Percentiles rank a stretch among this genome's conserved stretches.
phyloP scores from a whole-genome alignment of 768 basidiomycete species.

The Boletus subparvulus region DNA sequence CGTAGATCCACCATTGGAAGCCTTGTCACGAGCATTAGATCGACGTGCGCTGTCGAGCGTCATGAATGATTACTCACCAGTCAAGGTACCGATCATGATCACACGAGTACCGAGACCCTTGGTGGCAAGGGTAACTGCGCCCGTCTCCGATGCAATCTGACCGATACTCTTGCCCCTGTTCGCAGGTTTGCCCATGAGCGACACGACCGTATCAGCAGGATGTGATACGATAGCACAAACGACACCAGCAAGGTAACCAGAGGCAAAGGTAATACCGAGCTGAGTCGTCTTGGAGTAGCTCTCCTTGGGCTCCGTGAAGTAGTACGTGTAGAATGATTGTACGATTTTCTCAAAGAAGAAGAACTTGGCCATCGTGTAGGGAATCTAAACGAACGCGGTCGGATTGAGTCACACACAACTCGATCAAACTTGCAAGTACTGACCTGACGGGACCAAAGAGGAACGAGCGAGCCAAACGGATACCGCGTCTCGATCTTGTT shows the following conservation, averaged over 20 bases:
- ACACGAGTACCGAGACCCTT: constrained; percentile 89
- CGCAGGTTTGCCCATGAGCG: constrained; percentile 85
- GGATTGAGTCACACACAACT: not conserved
- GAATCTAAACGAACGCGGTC: constrained; percentile 56
- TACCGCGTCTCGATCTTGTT: constrained; percentile 72
- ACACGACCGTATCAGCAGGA: constrained; percentile 92
- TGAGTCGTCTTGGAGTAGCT: constrained; percentile 79
- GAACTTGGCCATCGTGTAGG: constrained; percentile 99
- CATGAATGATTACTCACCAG: constrained; percentile 32
- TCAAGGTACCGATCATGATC: constrained; percentile 72
- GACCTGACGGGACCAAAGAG: constrained; percentile 87
- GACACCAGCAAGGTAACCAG: constrained; percentile 94
- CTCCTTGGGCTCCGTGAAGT: constrained; percentile 78
- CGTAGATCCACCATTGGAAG: constrained; percentile 96
- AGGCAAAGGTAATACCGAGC: constrained; percentile 85
- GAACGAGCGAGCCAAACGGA: constrained; percentile 83
- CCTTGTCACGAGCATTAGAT: constrained; percentile 38
- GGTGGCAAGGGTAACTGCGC: constrained; percentile 61
- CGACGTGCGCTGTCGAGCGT: not conserved
- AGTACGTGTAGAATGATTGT: constrained; percentile 83
- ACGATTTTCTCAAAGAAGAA: constrained; percentile 92
- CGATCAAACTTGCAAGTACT: constrained; percentile 1
- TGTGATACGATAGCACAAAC: constrained; percentile 96
- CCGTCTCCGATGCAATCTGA: constrained; percentile 69
- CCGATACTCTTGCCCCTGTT: constrained; percentile 82